Evolutionary conservation across 2,329 filamentous ascomycete species (phyloP).

Genomic region (Neofusicoccum umdonicola): DNA sequence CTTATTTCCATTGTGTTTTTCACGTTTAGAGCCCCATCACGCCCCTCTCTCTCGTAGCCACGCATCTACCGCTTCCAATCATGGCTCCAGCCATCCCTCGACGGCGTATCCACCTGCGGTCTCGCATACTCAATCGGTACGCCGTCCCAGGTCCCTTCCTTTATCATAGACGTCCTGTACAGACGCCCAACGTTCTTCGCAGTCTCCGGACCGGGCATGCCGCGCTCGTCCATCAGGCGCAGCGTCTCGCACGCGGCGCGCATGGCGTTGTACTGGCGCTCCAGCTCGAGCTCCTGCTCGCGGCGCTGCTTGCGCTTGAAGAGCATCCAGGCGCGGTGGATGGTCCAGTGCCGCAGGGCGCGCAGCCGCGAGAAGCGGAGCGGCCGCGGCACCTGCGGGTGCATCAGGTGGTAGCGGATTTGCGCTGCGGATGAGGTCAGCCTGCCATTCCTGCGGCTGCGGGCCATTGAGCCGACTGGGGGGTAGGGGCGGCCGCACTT

Average conservation of each 20-base stretch:
- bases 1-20: not conserved
- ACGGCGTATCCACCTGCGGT: constrained; percentile 79
- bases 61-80: constrained; percentile 68
- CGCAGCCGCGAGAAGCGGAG: constrained; percentile 86
- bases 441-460: not conserved
- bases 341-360: constrained; percentile 94
- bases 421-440: constrained; percentile 43
- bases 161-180: constrained; percentile 86
- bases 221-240: constrained; percentile 49
- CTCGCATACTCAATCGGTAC: constrained; percentile 91
- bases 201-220: constrained; percentile 43
- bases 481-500: constrained; percentile 21
- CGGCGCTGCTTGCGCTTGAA: constrained; percentile 68
- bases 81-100: constrained; percentile 83
- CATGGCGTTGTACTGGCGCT: constrained; percentile 81
- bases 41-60: constrained; percentile 20
- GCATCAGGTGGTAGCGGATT: constrained; percentile 69
- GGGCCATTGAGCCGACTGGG: constrained; percentile 5
- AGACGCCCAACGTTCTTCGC: constrained; percentile 65
- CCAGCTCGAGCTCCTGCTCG: constrained; percentile 66
- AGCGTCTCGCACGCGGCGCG: constrained; percentile 81
- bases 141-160: constrained; percentile 73
- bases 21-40: not conserved
- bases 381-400: constrained; percentile 68
- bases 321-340: constrained; percentile 92